These are phyloP conservation scores for Lobosporangium transversale DNA, from an alignment of 192 early-diverging fungal species.

Conservation along the genomic window DNA sequence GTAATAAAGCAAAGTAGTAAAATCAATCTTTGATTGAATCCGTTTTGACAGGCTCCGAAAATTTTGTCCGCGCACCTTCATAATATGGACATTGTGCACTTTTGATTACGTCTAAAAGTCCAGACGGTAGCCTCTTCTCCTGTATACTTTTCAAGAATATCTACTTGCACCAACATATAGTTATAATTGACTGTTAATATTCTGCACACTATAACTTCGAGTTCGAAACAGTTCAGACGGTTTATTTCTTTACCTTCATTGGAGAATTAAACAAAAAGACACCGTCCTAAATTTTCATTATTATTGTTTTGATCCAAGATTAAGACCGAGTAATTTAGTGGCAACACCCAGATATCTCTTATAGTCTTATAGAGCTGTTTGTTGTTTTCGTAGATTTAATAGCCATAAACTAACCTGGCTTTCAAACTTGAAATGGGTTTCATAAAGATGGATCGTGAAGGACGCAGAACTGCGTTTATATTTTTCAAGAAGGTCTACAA, in stretches of 20 bases:
- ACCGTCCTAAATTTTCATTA: slow-evolving; percentile 51
- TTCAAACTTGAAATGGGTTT: slow-evolving; percentile 81
- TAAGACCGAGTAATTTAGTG: too few relatives aligned
- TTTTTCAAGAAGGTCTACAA: slow-evolving; percentile 56
- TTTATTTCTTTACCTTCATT: slow-evolving; percentile 56
- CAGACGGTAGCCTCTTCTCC: slow-evolving; percentile 65
- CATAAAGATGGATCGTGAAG: slow-evolving; percentile 70
- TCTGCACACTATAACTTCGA: background rate
- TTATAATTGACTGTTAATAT: background rate
- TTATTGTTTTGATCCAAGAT: background rate
- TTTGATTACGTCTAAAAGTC: slow-evolving; percentile 74
- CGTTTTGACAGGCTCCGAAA: too few relatives aligned
- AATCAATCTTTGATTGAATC: too few relatives aligned
- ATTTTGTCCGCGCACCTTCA: slow-evolving; percentile 51
- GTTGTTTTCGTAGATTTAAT: too few relatives aligned
- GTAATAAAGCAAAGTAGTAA: too few relatives aligned
- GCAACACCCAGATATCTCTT: too few relatives aligned
- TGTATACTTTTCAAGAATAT: slow-evolving; percentile 62
- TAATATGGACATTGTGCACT: slow-evolving; percentile 65
- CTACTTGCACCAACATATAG: slow-evolving; percentile 20
- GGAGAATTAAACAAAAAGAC: slow-evolving; percentile 65
- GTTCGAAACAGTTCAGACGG: background rate
- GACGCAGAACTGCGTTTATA: slow-evolving; percentile 66
- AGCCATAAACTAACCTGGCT: slow-evolving; percentile 51
- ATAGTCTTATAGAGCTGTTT: too few relatives aligned